Conservation (phyloP, 2,329 filamentous ascomycete species). For the Nigrospora sphaerica region DNA sequence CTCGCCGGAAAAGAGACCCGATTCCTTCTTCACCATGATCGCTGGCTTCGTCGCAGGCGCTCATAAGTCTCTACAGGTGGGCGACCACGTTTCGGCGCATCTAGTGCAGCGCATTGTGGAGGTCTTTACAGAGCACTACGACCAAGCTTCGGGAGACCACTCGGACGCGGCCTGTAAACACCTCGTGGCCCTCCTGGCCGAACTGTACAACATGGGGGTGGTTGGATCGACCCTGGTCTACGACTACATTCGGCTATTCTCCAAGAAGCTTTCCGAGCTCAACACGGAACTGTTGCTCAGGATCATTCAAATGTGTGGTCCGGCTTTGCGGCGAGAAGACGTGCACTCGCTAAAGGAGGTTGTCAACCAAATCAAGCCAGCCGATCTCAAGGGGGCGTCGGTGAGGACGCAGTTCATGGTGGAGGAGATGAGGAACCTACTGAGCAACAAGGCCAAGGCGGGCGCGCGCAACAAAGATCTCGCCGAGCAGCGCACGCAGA, state of each 20-base stretch:
- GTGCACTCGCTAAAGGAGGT: slow-evolving; percentile 85
- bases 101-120: slow-evolving; percentile 72
- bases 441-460: slow-evolving; percentile 85
- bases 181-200: slow-evolving; percentile 72
- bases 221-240: slow-evolving; percentile 79
- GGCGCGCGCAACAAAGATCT: slow-evolving; percentile 63
- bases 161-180: slow-evolving; percentile 34
- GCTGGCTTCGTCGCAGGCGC: slow-evolving; percentile 84
- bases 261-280: slow-evolving; percentile 68
- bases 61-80: slow-evolving; percentile 66
- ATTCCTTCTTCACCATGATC: slow-evolving; percentile 85
- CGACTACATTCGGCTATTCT: slow-evolving; percentile 77
- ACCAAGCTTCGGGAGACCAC: slow-evolving; percentile 27
- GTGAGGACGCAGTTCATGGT: slow-evolving; percentile 96
- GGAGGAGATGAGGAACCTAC: slow-evolving; percentile 88
- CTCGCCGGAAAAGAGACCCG: slow-evolving; percentile 70
- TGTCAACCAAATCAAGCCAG: slow-evolving; percentile 68
- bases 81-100: slow-evolving; percentile 84
- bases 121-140: slow-evolving; percentile 63
- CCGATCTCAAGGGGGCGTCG: slow-evolving; percentile 65
- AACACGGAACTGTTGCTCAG: slow-evolving; percentile 85
- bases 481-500: slow-evolving; percentile 75
- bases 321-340: slow-evolving; percentile 81
- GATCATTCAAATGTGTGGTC: slow-evolving; percentile 74
- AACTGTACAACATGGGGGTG: slow-evolving; percentile 89